These are phyloP conservation scores for Aphanocladium album DNA, from an alignment of 2,329 filamentous ascomycete genomes.

Conservation along the genomic window DNA sequence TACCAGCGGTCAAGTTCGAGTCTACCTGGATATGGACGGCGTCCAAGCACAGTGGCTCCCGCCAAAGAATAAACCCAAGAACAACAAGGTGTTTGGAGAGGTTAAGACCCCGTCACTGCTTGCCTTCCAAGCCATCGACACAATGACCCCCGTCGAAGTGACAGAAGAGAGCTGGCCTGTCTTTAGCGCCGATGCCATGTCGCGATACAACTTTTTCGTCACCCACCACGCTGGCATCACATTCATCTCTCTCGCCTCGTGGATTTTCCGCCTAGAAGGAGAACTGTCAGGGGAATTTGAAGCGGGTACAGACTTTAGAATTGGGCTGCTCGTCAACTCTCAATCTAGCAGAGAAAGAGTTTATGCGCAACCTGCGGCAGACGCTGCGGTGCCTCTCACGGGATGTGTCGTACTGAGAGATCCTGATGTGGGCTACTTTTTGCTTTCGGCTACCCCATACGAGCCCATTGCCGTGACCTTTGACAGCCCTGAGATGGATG, in stretches of 20 bases:
- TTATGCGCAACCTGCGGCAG: conserved; percentile 47
- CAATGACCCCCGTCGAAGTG: conserved; percentile 50
- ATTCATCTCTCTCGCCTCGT: conserved; percentile 54
- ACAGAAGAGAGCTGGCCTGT: conserved; percentile 56
- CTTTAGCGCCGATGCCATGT: conserved; percentile 56
- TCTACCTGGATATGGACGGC: conserved; percentile 58
- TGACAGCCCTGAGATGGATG: conserved; percentile 51
- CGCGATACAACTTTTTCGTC: conserved; percentile 58
- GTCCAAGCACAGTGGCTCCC: conserved; percentile 64
- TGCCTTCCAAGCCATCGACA: conserved; percentile 59
- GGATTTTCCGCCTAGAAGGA: conserved; percentile 59
- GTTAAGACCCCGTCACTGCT: conserved; percentile 45
- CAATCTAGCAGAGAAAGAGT: conserved; percentile 55
- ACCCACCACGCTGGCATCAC: conserved; percentile 58
- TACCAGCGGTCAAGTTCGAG: conserved; percentile 54
- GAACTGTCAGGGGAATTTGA: conserved; percentile 53
- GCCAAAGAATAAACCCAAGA: conserved; percentile 47
- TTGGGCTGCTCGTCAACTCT: conserved; percentile 55
- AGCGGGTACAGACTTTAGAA: conserved; percentile 56
- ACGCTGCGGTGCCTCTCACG: conserved; percentile 45
- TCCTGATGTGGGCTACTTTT: conserved; percentile 59
- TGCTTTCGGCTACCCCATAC: conserved; percentile 54
- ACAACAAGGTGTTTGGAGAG: conserved; percentile 34
- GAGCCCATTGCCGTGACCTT: conserved; percentile 56
- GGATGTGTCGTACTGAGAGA: conserved; percentile 52